Conservation (phyloP, 1,284 basidiomycete species). For the Pseudozyma tsukubaensis region DNA sequence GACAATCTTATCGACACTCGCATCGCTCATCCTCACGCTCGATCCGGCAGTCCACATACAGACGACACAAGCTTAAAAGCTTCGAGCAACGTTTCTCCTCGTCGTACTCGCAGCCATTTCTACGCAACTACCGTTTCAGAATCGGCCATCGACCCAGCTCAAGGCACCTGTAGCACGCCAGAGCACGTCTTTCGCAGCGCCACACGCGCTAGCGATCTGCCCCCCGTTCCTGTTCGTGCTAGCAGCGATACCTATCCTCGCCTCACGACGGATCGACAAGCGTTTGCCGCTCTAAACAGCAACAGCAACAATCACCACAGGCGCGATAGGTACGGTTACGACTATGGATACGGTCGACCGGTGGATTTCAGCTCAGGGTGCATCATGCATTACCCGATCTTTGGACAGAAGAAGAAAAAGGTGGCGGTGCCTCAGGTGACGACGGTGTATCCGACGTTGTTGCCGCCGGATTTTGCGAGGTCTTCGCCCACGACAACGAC, state of each 20-base stretch:
- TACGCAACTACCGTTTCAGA: background rate
- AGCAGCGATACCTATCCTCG: slow-evolving; percentile 11
- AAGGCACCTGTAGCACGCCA: slow-evolving; percentile 5
- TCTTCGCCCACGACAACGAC: background rate
- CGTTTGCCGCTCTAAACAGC: no score
- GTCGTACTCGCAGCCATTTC: background rate
- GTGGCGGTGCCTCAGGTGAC: background rate
- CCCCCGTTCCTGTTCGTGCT: background rate
- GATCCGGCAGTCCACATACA: no score
- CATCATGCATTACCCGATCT: slow-evolving; percentile 36
- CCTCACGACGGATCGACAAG: background rate
- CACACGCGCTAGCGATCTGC: background rate
- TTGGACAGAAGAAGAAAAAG: slow-evolving; percentile 8
- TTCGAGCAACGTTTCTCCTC: no score
- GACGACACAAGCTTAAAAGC: no score
- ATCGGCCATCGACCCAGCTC: background rate
- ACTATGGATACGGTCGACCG: slow-evolving; percentile 3
- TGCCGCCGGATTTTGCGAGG: slow-evolving; percentile 28
- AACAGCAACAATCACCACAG: background rate
- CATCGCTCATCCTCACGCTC: no score
- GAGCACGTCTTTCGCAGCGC: slow-evolving; percentile 8
- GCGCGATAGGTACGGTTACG: slow-evolving; percentile 13
- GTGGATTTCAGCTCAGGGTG: slow-evolving; percentile 28
- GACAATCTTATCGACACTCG: no score
- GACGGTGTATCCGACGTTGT: slow-evolving; percentile 7